phyloP scores from a whole-genome alignment of 805 yeast genomes.

The Yarrowia osloensis region DNA sequence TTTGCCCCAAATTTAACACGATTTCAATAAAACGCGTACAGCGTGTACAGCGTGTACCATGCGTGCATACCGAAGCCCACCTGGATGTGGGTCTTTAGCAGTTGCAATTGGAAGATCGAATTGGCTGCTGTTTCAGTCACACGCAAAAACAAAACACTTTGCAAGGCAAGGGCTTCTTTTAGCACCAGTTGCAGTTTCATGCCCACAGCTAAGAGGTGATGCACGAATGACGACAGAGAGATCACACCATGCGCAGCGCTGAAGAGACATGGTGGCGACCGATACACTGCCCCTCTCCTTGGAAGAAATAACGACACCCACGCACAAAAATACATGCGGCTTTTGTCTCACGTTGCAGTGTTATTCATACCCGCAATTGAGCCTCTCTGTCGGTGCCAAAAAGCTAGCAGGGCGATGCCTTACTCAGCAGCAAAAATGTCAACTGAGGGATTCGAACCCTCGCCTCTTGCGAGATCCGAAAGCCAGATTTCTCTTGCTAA shows the following conservation, averaged over 20 bases:
- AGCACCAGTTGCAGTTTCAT: neutral
- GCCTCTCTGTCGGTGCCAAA: too few relatives aligned
- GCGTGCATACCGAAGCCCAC: conserved; percentile 1
- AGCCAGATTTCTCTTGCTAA: conserved; percentile 10
- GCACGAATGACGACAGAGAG: too few relatives aligned
- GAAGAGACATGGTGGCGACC: too few relatives aligned
- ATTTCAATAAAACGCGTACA: conserved; percentile 18
- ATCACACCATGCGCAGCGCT: too few relatives aligned
- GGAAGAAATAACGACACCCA: too few relatives aligned
- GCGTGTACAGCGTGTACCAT: conserved; percentile 17
- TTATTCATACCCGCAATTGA: too few relatives aligned
- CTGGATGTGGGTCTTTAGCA: neutral
- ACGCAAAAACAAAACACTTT: neutral
- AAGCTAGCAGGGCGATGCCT: too few relatives aligned
- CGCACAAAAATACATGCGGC: too few relatives aligned
- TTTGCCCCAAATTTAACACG: neutral
- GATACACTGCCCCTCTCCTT: too few relatives aligned
- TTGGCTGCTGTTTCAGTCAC: neutral
- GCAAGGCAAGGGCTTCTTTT: too few relatives aligned
- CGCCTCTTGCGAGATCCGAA: conserved; percentile 35
- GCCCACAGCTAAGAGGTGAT: too few relatives aligned
- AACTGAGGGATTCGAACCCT: conserved; percentile 33
- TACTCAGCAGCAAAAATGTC: conserved; percentile 19
- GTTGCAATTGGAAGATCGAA: neutral
- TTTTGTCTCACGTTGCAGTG: too few relatives aligned